Evolutionary conservation across 2,329 filamentous ascomycete species (phyloP), one percentile per base, ranked within the genome.

Genomic region (Aphanocladium album): DNA sequence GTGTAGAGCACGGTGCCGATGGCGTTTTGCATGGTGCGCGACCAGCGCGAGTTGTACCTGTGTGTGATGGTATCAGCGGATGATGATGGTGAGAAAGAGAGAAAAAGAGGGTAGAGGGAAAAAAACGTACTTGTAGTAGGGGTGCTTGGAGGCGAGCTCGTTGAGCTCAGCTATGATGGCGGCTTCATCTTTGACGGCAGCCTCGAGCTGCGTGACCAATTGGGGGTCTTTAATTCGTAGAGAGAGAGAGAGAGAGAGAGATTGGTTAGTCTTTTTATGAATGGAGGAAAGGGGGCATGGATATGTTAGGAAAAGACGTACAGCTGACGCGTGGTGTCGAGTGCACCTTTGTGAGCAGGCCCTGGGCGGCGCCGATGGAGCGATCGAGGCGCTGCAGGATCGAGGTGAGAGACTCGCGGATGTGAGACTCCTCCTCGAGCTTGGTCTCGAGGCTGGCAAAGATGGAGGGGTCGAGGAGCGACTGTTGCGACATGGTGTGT

Each of bases 401-500:
- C 61, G 91, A 87, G 65, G 88, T 85, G 61, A 99, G 83, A 69
- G 90, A 86, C 79, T 98, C 93, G 69, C 90, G 87, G 59, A 96
- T 87, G 59, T 83, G 80, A 9, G 85, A 83, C 72, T 98, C 95
- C 74, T 96, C 89, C 67, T 98, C 95, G 68, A 97, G 91, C 74
- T 93, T 93, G 62, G 83, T 79, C 76, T 97, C 93, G 63, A 99
- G 87, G 68, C 89, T 84, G 70, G 92, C 86, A 75, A 98, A 97
- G 73, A 98, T 90, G 66, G 84, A 82, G 62, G 90, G 88, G 73
- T 96, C 88, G 69, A 95, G 73, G 33, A 78, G 74, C 9, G 71
- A 69, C 12, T 71, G 68, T 53, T 68, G 63, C 60, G 72, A 67
- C 73, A 75, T 75, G 62, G 51, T 66, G 51, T 45, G 56, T 56